Evolutionary conservation across 1,284 basidiomycete genomes (phyloP).

Genomic region (Rhizoctonia solani): DNA sequence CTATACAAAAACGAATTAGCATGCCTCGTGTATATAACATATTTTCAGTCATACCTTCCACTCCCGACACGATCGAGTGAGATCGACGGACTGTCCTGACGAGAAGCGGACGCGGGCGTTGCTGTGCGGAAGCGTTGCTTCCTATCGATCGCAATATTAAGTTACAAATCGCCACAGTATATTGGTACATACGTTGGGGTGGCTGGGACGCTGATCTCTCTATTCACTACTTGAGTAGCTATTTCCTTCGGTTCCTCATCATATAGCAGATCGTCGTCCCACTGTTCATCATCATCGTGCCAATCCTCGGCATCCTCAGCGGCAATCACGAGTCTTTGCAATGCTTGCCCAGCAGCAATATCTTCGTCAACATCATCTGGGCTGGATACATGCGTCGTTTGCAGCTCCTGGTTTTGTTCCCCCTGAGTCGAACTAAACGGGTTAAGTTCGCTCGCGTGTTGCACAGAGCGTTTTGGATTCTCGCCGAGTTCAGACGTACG

Average conservation of each 20-base stretch:
- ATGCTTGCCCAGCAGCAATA: constrained; percentile 57
- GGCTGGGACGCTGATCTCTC: constrained; percentile 13
- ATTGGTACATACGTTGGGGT: constrained; percentile 14
- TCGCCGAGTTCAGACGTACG: constrained; percentile 3
- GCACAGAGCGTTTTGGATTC: constrained; percentile 2
- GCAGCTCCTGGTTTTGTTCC: constrained; percentile 40
- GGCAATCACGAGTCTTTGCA: constrained; percentile 51
- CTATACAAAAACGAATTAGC: not conserved
- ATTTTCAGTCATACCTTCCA: not conserved
- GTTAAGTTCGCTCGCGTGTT: not conserved
- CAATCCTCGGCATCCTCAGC: constrained; percentile 40
- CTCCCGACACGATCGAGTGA: constrained; percentile 14
- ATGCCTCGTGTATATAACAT: not conserved
- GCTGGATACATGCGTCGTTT: constrained; percentile 1
- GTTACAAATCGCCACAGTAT: not conserved
- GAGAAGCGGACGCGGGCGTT: constrained; percentile 9
- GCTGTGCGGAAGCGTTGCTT: constrained; percentile 16
- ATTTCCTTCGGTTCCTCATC: constrained; percentile 24
- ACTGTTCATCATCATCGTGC: constrained; percentile 25
- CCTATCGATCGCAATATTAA: not conserved
- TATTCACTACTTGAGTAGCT: not conserved
- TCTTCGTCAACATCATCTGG: constrained; percentile 58
- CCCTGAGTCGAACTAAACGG: constrained; percentile 28
- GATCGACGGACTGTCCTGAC: constrained; percentile 3
- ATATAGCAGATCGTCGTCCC: constrained; percentile 19